Evolutionary conservation across 805 yeast genomes (phyloP).

Genomic region (Candida stauntonica): DNA sequence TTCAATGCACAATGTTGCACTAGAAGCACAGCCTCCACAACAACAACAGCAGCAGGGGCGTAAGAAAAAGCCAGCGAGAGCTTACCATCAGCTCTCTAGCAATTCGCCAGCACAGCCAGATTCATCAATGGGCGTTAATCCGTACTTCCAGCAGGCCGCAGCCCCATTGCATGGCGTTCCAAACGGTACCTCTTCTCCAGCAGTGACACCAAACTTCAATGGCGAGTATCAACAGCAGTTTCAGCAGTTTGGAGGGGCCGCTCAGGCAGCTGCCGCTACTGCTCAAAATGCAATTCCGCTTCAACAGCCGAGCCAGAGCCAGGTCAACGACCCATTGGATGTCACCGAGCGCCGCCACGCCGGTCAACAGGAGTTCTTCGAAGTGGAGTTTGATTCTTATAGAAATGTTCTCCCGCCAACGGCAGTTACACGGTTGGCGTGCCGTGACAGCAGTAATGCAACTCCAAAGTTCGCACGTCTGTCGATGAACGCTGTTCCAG

Average conservation of each 20-base stretch:
- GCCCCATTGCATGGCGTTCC: neutral
- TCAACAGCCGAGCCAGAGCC: no score
- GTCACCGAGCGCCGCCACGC: slow-evolving; percentile 12
- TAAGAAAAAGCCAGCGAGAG: slow-evolving; percentile 26
- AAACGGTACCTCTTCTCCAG: neutral
- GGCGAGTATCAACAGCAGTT: neutral
- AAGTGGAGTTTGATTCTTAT: slow-evolving; percentile 60
- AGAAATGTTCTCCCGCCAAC: slow-evolving; percentile 80
- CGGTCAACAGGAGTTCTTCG: slow-evolving; percentile 19
- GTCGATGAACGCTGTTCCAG: slow-evolving; percentile 81
- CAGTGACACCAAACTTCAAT: neutral
- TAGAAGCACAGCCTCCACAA: slow-evolving; percentile 10
- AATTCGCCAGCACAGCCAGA: neutral
- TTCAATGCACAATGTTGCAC: slow-evolving; percentile 9
- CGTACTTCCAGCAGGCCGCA: neutral
- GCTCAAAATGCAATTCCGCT: no score
- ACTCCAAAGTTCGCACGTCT: slow-evolving; percentile 75
- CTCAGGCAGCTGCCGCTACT: no score
- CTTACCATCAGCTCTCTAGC: slow-evolving; percentile 15
- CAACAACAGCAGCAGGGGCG: slow-evolving; percentile 2
- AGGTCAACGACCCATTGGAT: no score
- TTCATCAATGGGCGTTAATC: neutral
- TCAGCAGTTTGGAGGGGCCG: neutral
- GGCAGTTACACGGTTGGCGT: slow-evolving; percentile 58
- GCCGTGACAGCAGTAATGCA: slow-evolving; percentile 80